A percentile compares a stretch with the other conserved stretches of the same genome.
These are phyloP conservation scores for Porcisia deanei DNA, from an alignment of 208 protist genomes.

Conservation along the genomic window DNA sequence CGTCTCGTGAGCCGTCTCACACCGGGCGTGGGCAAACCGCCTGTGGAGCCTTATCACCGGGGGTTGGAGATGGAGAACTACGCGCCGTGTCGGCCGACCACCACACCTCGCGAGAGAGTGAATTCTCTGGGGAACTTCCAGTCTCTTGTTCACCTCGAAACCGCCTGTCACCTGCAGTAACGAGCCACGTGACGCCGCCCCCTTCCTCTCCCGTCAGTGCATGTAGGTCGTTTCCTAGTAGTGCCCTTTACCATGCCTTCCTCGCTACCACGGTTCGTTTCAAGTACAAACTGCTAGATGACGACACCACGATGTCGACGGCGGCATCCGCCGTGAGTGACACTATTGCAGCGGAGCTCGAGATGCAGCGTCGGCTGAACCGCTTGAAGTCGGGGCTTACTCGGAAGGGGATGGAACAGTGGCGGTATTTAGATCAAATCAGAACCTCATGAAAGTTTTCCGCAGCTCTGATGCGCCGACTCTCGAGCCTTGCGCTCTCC, in stretches of 20 bases:
- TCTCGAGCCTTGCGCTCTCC: background rate
- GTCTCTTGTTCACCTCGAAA: background rate
- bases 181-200: background rate
- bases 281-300: slow-evolving; percentile 18
- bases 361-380: slow-evolving; percentile 14
- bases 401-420: slow-evolving; percentile 6
- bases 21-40: background rate
- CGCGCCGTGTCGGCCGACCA: slow-evolving; percentile 10
- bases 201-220: background rate
- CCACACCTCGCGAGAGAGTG: slow-evolving; percentile 1
- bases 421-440: background rate
- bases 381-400: slow-evolving; percentile 18
- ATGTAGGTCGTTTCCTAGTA: slow-evolving; percentile 1
- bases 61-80: slow-evolving; percentile 1
- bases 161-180: background rate
- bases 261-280: slow-evolving; percentile 15
- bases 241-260: slow-evolving; percentile 11
- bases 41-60: slow-evolving; percentile 12
- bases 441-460: background rate
- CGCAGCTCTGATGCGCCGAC: background rate
- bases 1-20: slow-evolving; percentile 10
- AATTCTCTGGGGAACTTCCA: background rate
- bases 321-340: background rate
- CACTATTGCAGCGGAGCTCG: slow-evolving; percentile 22
- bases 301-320: background rate